Percentiles rank a stretch among this genome's conserved stretches.
These are phyloP conservation scores for Pseudogymnoascus sp. DNA, from an alignment of 2,329 filamentous ascomycete genomes.

Conservation along the genomic window DNA sequence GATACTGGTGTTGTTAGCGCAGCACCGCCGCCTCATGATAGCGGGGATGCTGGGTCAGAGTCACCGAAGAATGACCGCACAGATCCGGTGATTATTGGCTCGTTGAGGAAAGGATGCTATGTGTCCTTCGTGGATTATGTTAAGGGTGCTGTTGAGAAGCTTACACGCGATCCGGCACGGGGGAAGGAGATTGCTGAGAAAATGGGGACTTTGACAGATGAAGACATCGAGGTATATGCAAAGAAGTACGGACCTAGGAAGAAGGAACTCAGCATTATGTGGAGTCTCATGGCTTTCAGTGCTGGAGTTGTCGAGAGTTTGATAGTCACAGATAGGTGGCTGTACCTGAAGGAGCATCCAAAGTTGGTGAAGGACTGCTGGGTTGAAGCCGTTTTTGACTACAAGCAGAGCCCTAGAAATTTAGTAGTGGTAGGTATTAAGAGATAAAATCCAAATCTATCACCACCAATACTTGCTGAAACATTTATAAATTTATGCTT, in stretches of 20 bases:
- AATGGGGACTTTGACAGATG: slow-evolving; percentile 64
- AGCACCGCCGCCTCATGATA: slow-evolving; percentile 12
- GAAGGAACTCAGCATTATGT: slow-evolving; percentile 78
- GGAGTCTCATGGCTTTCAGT: slow-evolving; percentile 95
- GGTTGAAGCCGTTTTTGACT: slow-evolving; percentile 93
- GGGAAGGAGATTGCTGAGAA: slow-evolving; percentile 56
- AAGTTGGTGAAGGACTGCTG: slow-evolving; percentile 67
- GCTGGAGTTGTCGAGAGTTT: slow-evolving; percentile 82
- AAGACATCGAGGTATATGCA: slow-evolving; percentile 68
- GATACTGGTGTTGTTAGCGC: slow-evolving; percentile 70
- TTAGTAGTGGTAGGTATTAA: slow-evolving; percentile 90
- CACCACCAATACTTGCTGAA: background rate
- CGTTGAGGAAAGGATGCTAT: slow-evolving; percentile 74
- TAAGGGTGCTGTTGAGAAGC: slow-evolving; percentile 70
- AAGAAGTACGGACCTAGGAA: slow-evolving; percentile 55
- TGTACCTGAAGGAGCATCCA: slow-evolving; percentile 72
- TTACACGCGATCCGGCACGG: slow-evolving; percentile 53
- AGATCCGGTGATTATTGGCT: slow-evolving; percentile 79
- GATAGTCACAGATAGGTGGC: slow-evolving; percentile 85
- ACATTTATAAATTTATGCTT: background rate
- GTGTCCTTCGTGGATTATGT: slow-evolving; percentile 68
- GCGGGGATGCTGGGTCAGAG: slow-evolving; percentile 20
- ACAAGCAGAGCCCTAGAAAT: slow-evolving; percentile 77
- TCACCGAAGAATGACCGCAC: slow-evolving; percentile 52
- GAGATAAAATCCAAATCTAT: slow-evolving; percentile 19